phyloP scores from a whole-genome alignment of 2,329 filamentous ascomycete genomes.

The Sporothrix brunneoviolacea region DNA sequence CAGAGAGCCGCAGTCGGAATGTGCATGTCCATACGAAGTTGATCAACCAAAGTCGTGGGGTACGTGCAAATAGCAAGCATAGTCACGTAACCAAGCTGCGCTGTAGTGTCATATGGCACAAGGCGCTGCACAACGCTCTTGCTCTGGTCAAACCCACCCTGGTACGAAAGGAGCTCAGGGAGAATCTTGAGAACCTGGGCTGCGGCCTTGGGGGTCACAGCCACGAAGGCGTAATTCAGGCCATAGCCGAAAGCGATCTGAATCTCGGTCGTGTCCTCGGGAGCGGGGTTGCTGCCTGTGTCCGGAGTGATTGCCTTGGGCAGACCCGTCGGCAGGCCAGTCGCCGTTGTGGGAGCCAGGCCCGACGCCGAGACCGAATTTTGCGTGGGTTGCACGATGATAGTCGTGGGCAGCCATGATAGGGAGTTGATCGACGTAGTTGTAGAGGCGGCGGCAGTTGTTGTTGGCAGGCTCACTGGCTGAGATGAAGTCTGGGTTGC shows the following conservation, averaged over 20 bases:
- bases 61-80: slow-evolving; percentile 66
- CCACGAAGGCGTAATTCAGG: slow-evolving; percentile 81
- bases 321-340: slow-evolving; percentile 57
- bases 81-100: slow-evolving; percentile 68
- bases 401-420: slow-evolving; percentile 52
- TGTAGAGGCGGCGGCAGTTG: not conserved
- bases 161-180: slow-evolving; percentile 62
- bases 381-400: slow-evolving; percentile 47
- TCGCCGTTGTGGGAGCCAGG: slow-evolving; percentile 37
- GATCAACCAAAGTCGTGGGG: slow-evolving; percentile 61
- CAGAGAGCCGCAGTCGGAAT: slow-evolving; percentile 70
- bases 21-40: slow-evolving; percentile 62
- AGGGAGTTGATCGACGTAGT: not conserved
- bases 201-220: slow-evolving; percentile 61
- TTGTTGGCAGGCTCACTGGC: not conserved
- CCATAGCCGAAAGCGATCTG: slow-evolving; percentile 78
- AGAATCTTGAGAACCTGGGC: slow-evolving; percentile 79
- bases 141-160: slow-evolving; percentile 44
- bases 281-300: slow-evolving; percentile 44
- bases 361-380: slow-evolving; percentile 32
- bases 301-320: slow-evolving; percentile 71
- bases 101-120: slow-evolving; percentile 66
- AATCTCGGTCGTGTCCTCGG: slow-evolving; percentile 62
- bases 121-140: slow-evolving; percentile 64
- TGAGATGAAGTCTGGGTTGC: not conserved